phyloP scores from a whole-genome alignment of 2,329 filamentous ascomycete species.

The Sporothrix protearum region DNA sequence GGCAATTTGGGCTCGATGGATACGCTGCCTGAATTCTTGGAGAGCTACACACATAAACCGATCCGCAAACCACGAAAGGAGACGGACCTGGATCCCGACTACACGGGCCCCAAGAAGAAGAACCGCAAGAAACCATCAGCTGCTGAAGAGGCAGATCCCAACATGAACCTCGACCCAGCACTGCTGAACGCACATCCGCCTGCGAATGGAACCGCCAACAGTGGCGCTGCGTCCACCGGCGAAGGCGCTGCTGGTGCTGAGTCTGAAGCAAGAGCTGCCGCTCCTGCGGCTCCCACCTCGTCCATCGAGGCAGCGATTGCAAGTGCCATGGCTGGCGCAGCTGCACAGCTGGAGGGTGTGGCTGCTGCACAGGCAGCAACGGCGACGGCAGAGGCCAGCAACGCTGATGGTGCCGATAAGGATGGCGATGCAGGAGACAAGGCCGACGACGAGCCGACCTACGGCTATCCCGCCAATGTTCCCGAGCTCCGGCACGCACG shows the following conservation, averaged over 20 bases:
- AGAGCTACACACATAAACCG: conserved; percentile 51
- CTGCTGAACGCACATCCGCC: conserved; percentile 35
- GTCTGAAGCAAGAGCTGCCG: background rate
- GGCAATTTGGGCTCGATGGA: conserved; percentile 41
- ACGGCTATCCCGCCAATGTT: conserved; percentile 19
- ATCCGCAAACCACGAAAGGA: conserved; percentile 53
- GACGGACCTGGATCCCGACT: conserved; percentile 54
- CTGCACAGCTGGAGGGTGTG: background rate
- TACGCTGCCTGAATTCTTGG: conserved; percentile 53
- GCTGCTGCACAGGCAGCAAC: conserved; percentile 20
- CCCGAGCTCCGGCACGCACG: conserved; percentile 25
- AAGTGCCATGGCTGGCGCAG: background rate
- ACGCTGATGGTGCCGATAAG: background rate
- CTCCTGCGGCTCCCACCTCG: background rate
- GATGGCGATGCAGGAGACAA: background rate
- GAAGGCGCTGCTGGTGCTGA: background rate
- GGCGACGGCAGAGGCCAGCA: conserved; percentile 21
- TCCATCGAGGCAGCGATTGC: background rate
- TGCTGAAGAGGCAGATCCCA: conserved; percentile 34
- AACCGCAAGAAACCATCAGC: conserved; percentile 32
- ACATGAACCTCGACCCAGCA: conserved; percentile 53
- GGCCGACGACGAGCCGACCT: background rate
- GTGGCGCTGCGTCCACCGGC: background rate
- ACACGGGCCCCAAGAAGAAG: conserved; percentile 40
- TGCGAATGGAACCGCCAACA: background rate